phyloP scores from a whole-genome alignment of 2,329 filamentous ascomycete species.

The Arthrobotrys musiformis region DNA sequence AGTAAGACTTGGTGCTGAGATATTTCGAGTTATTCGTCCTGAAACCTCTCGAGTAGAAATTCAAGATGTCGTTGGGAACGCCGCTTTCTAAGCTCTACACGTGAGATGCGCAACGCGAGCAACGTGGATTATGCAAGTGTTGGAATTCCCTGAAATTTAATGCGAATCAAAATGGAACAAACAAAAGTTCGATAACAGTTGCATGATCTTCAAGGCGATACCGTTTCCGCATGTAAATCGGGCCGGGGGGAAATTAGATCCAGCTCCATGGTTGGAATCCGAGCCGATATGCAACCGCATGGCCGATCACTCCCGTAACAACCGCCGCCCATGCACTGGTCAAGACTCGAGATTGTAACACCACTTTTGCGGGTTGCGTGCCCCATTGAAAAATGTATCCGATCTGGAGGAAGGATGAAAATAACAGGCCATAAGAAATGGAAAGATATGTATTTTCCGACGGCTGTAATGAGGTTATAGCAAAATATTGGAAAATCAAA shows the following conservation, averaged over 20 bases:
- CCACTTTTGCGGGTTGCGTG: neutral
- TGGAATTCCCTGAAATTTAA: no score
- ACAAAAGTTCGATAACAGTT: neutral
- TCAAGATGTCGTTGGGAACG: no score
- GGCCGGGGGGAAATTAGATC: neutral
- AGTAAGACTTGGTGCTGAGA: neutral
- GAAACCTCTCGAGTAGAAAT: neutral
- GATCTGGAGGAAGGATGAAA: neutral
- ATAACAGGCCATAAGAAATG: neutral
- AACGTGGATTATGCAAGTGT: no score
- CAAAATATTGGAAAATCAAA: neutral
- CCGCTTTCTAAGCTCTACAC: no score
- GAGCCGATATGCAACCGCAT: neutral
- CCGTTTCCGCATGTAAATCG: neutral
- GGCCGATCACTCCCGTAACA: neutral
- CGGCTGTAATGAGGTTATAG: neutral
- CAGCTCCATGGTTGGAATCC: neutral
- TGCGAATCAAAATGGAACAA: neutral
- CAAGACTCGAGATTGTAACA: neutral
- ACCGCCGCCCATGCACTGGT: neutral
- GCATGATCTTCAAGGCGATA: neutral
- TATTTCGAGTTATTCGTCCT: conserved; percentile 3
- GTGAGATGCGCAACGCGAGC: neutral
- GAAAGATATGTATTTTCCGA: neutral
- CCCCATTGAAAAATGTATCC: neutral